phyloP scores from a whole-genome alignment of 2,329 filamentous ascomycete genomes.

The Diaporthe eres region DNA sequence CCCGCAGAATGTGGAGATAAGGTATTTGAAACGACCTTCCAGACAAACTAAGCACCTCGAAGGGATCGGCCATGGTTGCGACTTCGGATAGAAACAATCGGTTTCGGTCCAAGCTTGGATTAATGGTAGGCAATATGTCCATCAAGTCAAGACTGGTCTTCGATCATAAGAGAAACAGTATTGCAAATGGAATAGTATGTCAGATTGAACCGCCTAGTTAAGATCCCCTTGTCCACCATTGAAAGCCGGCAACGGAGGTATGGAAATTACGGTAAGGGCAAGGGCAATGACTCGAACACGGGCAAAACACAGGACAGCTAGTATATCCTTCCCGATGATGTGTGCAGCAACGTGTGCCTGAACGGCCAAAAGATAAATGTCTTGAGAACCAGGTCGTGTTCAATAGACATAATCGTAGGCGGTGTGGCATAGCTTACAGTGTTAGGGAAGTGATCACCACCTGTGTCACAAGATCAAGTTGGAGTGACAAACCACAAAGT shows the following conservation, averaged over 20 bases:
- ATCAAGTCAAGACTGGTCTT: not conserved
- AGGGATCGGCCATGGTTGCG: not conserved
- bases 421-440: not conserved
- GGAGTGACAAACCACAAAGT: not conserved
- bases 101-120: not conserved
- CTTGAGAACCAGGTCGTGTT: too few relatives aligned
- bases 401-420: not conserved
- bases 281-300: conserved; percentile 1
- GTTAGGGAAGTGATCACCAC: not conserved
- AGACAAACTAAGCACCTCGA: not conserved
- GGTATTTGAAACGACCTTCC: not conserved
- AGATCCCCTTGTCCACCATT: not conserved
- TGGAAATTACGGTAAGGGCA: too few relatives aligned
- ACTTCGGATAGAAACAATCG: not conserved
- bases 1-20: not conserved
- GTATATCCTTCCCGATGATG: not conserved
- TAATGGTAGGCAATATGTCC: too few relatives aligned
- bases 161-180: not conserved
- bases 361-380: not conserved
- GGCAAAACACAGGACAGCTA: not conserved
- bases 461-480: not conserved
- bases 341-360: not conserved
- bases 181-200: not conserved
- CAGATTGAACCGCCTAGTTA: not conserved
- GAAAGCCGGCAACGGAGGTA: not conserved